Percentiles rank a stretch among this genome's conserved stretches.
Conservation (phyloP, 768 basidiomycete species). For the Mycena olivaceomarginata region DNA sequence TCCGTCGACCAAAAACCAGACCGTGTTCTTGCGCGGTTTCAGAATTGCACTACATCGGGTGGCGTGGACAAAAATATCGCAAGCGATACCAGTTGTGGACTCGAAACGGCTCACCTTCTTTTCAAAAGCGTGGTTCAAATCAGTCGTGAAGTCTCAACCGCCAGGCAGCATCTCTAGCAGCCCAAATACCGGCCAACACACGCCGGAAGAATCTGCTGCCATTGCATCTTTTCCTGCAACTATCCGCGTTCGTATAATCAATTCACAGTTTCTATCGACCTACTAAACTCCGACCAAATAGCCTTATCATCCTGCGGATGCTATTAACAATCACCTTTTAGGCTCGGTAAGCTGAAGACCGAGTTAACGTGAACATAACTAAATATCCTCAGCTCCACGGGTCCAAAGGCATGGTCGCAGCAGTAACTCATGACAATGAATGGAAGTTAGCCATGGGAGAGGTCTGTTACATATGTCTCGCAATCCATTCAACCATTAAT, state of each 20-base stretch:
- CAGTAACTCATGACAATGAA: neutral
- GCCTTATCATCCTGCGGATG: constrained; percentile 16
- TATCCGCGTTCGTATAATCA: neutral
- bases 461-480: too few species aligned
- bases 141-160: neutral
- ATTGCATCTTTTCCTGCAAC: neutral
- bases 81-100: neutral
- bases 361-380: too few species aligned
- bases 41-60: neutral
- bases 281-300: neutral
- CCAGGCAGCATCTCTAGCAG: neutral
- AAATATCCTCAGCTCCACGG: too few species aligned
- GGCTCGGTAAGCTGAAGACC: neutral
- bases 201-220: neutral
- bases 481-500: too few species aligned
- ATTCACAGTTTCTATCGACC: too few species aligned
- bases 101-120: neutral
- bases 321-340: neutral
- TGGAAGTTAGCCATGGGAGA: neutral
- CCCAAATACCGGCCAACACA: neutral
- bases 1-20: neutral
- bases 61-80: neutral
- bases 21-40: constrained; percentile 1
- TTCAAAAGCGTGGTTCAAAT: neutral
- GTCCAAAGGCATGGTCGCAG: neutral